Base-by-base conservation (phyloP, 805 yeast genomes). In the Yarrowia sp. region DNA sequence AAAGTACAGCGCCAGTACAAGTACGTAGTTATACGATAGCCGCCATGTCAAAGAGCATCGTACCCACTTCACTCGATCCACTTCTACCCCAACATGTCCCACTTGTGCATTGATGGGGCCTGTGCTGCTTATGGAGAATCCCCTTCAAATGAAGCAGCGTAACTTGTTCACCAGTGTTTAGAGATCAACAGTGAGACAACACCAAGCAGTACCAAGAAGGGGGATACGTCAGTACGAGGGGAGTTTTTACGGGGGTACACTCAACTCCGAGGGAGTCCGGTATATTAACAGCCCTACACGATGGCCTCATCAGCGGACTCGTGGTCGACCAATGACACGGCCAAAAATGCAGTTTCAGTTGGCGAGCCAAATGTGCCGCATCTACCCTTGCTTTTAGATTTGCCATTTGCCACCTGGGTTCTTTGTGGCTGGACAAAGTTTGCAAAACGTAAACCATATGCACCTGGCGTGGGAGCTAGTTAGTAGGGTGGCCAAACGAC, bases 341-440 rank as follows among this genome's bases (percentile, higher is more conserved):
- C 42, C 55, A 48, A 48, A 48, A 48, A 48, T 35, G 55, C 43
- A 14, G 43, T 51, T 51, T 51, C 58, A 48, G 17, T 18, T 51
- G 55, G 31, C 33, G 43, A 55, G 31, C 17, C 47, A 39, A 55
- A 41, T 55, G 61, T 55, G 61, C 61, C 61, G 61, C 61, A 31
- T 55, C 61, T 10, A 39, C 47, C 60, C 47, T 55, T 41, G 61
- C 61, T 55, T 55, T 39, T 35, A 41, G 61, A 39, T 55, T 55
- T 17, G 13, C 45, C 36, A 55, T 55, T 55, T 55, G 61, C 61
- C 61, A 55, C 61, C 28, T 55, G 47, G 35, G 31, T 31, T 55
- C 61, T 55, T 55, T 55, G 61, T 55, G 61, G 61, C 61, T 41
- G 45, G 47, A 55, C 61, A 39, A 32, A 28, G 61, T 55, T 55